A percentile compares a stretch with the other conserved stretches of the same genome.
These are phyloP conservation scores for Trifolium pratense DNA, from an alignment of 306 rosid genomes.

Conservation along the genomic window DNA sequence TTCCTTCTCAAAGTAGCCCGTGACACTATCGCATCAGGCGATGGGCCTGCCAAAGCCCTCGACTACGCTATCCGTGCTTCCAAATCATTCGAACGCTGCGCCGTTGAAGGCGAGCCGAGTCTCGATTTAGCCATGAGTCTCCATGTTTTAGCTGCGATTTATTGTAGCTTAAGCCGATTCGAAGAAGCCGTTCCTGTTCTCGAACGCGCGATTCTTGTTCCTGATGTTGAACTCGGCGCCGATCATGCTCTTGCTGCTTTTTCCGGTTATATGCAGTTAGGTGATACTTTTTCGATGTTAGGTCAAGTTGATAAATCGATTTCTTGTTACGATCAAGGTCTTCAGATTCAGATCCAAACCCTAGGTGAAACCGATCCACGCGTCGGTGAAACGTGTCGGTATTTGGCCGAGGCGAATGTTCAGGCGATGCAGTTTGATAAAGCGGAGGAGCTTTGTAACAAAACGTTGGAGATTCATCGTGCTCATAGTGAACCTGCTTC, in stretches of 20 bases:
- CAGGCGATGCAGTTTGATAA: conserved; percentile 99
- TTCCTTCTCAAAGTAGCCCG: conserved; percentile 90
- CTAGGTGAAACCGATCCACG: conserved; percentile 93
- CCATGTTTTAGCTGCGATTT: conserved; percentile 93
- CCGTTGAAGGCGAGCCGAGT: conserved; percentile 78
- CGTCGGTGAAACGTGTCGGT: conserved; percentile 95
- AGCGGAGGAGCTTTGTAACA: conserved; percentile 89
- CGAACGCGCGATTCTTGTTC: conserved; percentile 87
- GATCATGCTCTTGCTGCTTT: conserved; percentile 97
- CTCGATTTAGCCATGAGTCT: conserved; percentile 95
- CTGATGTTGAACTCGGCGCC: conserved; percentile 60
- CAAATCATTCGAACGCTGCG: conserved; percentile 91
- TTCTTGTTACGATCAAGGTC: conserved; percentile 79
- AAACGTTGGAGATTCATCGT: conserved; percentile 86
- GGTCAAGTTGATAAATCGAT: conserved; percentile 89
- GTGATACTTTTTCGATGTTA: conserved; percentile 95
- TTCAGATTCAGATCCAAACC: conserved; percentile 93
- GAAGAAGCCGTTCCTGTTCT: conserved; percentile 96
- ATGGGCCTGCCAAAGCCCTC: conserved; percentile 83
- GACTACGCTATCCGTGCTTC: conserved; percentile 88
- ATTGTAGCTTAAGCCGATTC: conserved; percentile 86
- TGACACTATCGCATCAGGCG: conserved; percentile 93
- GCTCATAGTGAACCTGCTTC: conserved; percentile 98
- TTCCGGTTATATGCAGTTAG: conserved; percentile 95
- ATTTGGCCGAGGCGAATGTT: conserved; percentile 95